Conservation (phyloP, 2,329 filamentous ascomycete genomes). For the Scytalidium lignicola region DNA sequence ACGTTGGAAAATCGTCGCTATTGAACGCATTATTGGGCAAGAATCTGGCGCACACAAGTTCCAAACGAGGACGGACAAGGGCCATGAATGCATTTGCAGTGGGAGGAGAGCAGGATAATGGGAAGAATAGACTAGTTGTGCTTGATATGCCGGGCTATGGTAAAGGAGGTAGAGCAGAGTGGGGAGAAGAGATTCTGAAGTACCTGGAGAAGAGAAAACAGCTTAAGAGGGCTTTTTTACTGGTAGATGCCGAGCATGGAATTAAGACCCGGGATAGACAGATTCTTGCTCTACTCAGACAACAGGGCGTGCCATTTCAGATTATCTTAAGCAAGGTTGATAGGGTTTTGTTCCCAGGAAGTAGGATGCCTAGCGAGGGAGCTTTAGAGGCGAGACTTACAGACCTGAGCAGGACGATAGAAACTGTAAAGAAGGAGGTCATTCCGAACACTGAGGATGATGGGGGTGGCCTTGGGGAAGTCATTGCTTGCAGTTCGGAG, state of each 20-base stretch:
- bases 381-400: constrained; percentile 28
- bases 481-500: constrained; percentile 53
- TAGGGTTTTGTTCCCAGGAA: constrained; percentile 38
- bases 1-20: constrained; percentile 64
- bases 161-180: constrained; percentile 52
- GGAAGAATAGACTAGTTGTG: constrained; percentile 42
- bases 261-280: constrained; percentile 55
- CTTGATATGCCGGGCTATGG: constrained; percentile 72
- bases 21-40: constrained; percentile 58
- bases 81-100: constrained; percentile 64
- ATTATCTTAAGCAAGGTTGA: constrained; percentile 64
- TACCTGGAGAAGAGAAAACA: constrained; percentile 59
- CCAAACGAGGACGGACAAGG: constrained; percentile 55
- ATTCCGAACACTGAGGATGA: constrained; percentile 36
- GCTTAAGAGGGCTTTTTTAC: constrained; percentile 53
- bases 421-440: constrained; percentile 33
- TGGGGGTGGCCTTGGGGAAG: constrained; percentile 47
- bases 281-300: constrained; percentile 50
- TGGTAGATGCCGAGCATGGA: constrained; percentile 59
- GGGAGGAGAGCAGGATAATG: constrained; percentile 31
- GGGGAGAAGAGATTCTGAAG: constrained; percentile 64
- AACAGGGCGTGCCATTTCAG: constrained; percentile 56
- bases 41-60: constrained; percentile 48
- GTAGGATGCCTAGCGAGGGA: constrained; percentile 25
- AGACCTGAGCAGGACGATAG: constrained; percentile 33